Conservation (phyloP, 148 eudicot species). For the Amaranthus hypochondriacus region DNA sequence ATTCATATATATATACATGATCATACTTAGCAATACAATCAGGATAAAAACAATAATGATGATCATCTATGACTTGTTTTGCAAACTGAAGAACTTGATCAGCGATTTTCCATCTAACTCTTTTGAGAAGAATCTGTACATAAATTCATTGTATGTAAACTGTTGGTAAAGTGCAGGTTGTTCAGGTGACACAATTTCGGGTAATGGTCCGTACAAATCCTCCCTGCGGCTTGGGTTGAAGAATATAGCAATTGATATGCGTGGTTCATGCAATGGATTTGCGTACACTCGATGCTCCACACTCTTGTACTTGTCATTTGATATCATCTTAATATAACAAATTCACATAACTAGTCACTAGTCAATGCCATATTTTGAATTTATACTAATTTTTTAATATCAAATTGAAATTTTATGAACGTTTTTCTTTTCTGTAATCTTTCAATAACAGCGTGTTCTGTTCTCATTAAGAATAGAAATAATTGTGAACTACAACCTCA, state of each 20-base stretch:
- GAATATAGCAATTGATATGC: conserved; percentile 51
- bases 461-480: no score
- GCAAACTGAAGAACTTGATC: conserved; percentile 18
- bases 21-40: no score
- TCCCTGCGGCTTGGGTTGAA: conserved; percentile 50
- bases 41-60: no score
- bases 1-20: no score
- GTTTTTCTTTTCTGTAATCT: no score
- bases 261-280: conserved; percentile 33
- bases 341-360: neutral
- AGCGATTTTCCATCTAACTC: conserved; percentile 22
- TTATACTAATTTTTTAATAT: neutral
- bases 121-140: conserved; percentile 9
- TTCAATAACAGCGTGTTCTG: no score
- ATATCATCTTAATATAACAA: conserved; percentile 37
- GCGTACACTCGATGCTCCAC: conserved; percentile 65
- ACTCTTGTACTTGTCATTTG: conserved; percentile 58
- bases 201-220: conserved; percentile 47
- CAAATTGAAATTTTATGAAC: neutral
- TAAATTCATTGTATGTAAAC: conserved; percentile 14
- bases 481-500: no score
- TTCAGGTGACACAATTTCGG: conserved; percentile 40
- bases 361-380: neutral
- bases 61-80: conserved; percentile 1
- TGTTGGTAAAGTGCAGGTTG: conserved; percentile 50